Conservation (phyloP, 106 monocot species). For the Iris macrosiphon region DNA sequence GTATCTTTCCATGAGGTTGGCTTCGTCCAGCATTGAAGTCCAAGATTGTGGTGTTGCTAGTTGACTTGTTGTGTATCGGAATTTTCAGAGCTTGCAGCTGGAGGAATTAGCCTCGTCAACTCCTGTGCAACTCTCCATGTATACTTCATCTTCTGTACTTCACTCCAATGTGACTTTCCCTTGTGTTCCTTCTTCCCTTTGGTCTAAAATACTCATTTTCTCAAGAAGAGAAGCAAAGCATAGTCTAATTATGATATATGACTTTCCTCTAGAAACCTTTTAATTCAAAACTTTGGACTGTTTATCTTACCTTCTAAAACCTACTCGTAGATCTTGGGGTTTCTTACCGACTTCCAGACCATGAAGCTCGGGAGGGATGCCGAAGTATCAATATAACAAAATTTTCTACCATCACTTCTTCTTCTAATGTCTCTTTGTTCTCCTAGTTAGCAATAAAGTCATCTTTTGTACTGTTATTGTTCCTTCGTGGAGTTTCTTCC, state of each 20-base stretch:
- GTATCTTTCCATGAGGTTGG: too few species aligned
- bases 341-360: conserved; percentile 4
- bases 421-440: neutral
- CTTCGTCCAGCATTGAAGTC: too few species aligned
- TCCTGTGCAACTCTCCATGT: conserved; percentile 22
- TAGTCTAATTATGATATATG: too few species aligned
- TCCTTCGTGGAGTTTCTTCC: neutral
- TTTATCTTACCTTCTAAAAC: neutral
- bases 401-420: conserved; percentile 5
- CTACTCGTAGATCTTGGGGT: neutral
- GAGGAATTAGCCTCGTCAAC: conserved; percentile 11
- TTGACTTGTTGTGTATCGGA: too few species aligned
- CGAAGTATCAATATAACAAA: conserved; percentile 1
- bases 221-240: too few species aligned
- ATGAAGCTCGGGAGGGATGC: conserved; percentile 5
- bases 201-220: conserved; percentile 1
- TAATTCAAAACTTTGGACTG: too few species aligned
- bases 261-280: too few species aligned
- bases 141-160: conserved; percentile 17
- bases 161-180: conserved; percentile 7
- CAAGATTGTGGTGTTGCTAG: too few species aligned
- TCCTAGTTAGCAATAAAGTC: conserved; percentile 10
- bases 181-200: neutral
- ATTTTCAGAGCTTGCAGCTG: too few species aligned
- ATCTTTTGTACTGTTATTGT: neutral